Base-by-base conservation (phyloP, 805 yeast genomes). In the Priceomyces castillae region DNA sequence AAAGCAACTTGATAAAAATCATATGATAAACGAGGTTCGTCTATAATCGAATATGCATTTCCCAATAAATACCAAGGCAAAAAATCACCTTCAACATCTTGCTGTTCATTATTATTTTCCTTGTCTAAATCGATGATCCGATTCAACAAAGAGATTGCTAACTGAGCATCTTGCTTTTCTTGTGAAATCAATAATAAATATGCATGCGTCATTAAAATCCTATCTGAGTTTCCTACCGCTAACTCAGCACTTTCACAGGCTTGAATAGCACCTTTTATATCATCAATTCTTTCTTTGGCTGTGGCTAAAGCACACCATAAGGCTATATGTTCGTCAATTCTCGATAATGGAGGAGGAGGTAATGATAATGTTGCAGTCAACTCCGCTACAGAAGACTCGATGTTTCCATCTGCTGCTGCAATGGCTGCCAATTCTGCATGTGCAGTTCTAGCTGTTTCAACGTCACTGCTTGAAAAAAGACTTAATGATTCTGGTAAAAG, bases 1-100 rank as follows among this genome's bases (percentile, higher is more conserved):
- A 80, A 61, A 1, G 84, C 79, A 37, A 74, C 63, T 52, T 81
- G 84, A 44, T 76, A 71, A 11, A 77, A 69, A 45, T 77, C 80
- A 55, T 80, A 80, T 2, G 84, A 80, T 30, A 69, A 65, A 33
- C 77, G 60, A 22, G 78, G 80, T 36, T 71, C 63, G 41, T 73
- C 74, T 14, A 71, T 51, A 20, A 71, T 47, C 5, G 77, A 62
- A 50, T 78, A 74, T 0, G 82, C 82, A 43, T 69, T 67, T 2
- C 84, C 82, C 30, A 80, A 54, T 6, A 81, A 62, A 44, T 69
- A 71, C 80, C 82, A 78, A 0, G 84, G 82, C 43, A 81, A 61
- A 47, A 78, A 80, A 48, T 81, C 84, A 4, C 74, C 25, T 1
- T 59, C 58, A 35, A 51, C 56, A 50, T 56, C 57, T 36, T 55